A percentile compares a stretch with the other conserved stretches of the same genome.
Conservation (phyloP, 345 rosid genomes). For the Sonneratia alba region DNA sequence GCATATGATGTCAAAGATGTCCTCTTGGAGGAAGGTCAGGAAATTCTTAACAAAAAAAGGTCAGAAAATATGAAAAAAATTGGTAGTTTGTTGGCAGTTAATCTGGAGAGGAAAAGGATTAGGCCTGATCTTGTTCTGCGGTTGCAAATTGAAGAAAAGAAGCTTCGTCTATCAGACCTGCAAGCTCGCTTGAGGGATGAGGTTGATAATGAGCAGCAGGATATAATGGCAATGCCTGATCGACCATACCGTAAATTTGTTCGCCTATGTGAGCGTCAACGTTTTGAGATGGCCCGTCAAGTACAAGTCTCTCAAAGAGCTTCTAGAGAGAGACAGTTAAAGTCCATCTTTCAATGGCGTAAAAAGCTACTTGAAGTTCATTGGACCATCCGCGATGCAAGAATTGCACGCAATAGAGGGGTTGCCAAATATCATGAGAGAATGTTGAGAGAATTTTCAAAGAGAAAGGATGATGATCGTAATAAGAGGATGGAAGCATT, state of each 20-base stretch:
- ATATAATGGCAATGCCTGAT: slow-evolving; percentile 98
- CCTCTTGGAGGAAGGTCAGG: slow-evolving; percentile 80
- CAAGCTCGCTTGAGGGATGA: slow-evolving; percentile 88
- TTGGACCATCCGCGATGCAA: slow-evolving; percentile 97
- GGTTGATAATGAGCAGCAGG: slow-evolving; percentile 92
- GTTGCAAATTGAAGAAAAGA: slow-evolving; percentile 93
- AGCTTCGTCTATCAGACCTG: slow-evolving; percentile 63
- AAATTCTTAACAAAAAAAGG: slow-evolving; percentile 68
- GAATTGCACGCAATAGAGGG: slow-evolving; percentile 95
- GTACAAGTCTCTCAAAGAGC: slow-evolving; percentile 82
- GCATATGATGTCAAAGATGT: slow-evolving; percentile 90
- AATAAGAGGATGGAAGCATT: slow-evolving; percentile 98
- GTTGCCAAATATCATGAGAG: slow-evolving; percentile 99
- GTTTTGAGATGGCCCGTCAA: slow-evolving; percentile 85
- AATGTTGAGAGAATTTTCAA: slow-evolving; percentile 90
- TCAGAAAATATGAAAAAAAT: slow-evolving; percentile 77
- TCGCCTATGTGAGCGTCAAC: slow-evolving; percentile 91
- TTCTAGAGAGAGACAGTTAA: slow-evolving; percentile 82
- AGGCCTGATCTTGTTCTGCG: slow-evolving; percentile 98
- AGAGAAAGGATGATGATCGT: slow-evolving; percentile 90
- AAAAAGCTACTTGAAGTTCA: slow-evolving; percentile 97
- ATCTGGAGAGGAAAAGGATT: slow-evolving; percentile 94
- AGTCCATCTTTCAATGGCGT: slow-evolving; percentile 97
- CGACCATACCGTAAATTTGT: slow-evolving; percentile 97
- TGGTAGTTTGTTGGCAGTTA: slow-evolving; percentile 61